A percentile compares a stretch with the other conserved stretches of the same genome.
phyloP scores from a whole-genome alignment of 805 yeast species.

The Zygoascus flipseniorum region DNA sequence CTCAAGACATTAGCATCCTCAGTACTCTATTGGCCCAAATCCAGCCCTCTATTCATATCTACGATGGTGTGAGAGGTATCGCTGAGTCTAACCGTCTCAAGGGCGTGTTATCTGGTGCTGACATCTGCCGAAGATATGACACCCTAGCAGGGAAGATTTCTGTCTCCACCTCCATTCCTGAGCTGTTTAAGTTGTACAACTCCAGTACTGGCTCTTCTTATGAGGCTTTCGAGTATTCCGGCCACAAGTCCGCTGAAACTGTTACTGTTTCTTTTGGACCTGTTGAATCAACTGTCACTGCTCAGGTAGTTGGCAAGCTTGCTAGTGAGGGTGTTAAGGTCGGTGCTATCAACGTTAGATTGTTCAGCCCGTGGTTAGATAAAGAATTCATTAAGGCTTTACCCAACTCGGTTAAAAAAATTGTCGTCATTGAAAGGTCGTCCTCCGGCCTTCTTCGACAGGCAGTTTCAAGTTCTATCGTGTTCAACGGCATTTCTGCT shows the following conservation, averaged over 20 bases:
- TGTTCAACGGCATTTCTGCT: slow-evolving; percentile 14
- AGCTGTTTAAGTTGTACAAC: slow-evolving; percentile 36
- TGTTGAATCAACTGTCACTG: slow-evolving; percentile 48
- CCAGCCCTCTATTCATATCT: slow-evolving; percentile 60
- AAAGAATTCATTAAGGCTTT: slow-evolving; percentile 49
- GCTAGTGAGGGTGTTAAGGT: slow-evolving; percentile 33
- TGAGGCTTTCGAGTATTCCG: slow-evolving; percentile 62
- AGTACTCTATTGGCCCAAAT: slow-evolving; percentile 53
- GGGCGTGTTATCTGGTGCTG: slow-evolving; percentile 31
- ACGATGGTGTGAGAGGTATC: slow-evolving; percentile 67
- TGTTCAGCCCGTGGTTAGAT: slow-evolving; percentile 72
- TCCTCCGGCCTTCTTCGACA: slow-evolving; percentile 41
- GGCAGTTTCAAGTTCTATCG: slow-evolving; percentile 45
- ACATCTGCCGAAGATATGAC: slow-evolving; percentile 11
- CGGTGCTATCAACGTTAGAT: slow-evolving; percentile 64
- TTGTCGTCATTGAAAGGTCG: slow-evolving; percentile 63
- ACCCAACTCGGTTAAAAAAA: slow-evolving; percentile 47
- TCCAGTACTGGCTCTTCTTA: slow-evolving; percentile 44
- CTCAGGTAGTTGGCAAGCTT: slow-evolving; percentile 34
- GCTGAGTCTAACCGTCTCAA: slow-evolving; percentile 36
- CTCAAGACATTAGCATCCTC: slow-evolving; percentile 58
- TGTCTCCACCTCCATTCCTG: slow-evolving; percentile 3
- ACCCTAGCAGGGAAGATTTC: slow-evolving; percentile 1
- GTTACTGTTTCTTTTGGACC: slow-evolving; percentile 83
- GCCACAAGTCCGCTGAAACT: slow-evolving; percentile 51